Percentiles rank a stretch among this genome's conserved stretches.
phyloP scores from a whole-genome alignment of 225 moss, liverwort and hornwort species.

The Asterella californica region DNA sequence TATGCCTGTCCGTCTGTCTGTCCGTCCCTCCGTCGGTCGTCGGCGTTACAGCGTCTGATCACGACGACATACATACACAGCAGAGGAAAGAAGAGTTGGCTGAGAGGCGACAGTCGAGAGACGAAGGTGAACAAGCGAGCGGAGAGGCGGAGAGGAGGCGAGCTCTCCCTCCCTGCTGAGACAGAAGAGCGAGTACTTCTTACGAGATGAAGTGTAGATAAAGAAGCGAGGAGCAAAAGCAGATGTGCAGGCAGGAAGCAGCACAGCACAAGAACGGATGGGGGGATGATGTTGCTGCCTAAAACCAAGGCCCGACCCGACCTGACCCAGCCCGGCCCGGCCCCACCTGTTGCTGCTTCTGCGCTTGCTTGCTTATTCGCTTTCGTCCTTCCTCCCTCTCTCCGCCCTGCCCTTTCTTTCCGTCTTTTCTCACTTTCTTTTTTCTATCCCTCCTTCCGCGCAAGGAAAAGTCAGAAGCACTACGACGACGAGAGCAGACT shows the following conservation, averaged over 20 bases:
- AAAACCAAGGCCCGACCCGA: not conserved
- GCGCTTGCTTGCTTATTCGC: not conserved
- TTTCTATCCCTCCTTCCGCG: not conserved
- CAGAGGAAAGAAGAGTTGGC: not conserved
- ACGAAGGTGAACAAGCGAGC: not conserved
- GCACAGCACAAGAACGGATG: not conserved
- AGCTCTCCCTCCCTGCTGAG: not conserved
- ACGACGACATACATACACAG: not conserved
- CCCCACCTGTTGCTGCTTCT: conserved; percentile 3
- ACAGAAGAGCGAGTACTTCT: not conserved
- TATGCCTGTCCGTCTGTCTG: not conserved
- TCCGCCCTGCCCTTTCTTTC: not conserved
- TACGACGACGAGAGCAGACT: not conserved
- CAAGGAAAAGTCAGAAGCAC: conserved; percentile 3
- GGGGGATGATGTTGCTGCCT: conserved; percentile 2
- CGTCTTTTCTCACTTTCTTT: not conserved
- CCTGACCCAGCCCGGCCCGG: not conserved
- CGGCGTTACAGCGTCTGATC: not conserved
- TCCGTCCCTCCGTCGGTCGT: not conserved
- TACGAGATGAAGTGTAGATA: not conserved
- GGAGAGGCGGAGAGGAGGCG: not conserved
- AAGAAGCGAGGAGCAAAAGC: not conserved
- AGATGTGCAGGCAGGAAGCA: not conserved
- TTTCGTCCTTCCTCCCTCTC: not conserved
- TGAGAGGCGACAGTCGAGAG: not conserved